Conservation (phyloP, 2,329 filamentous ascomycete species). For the Sclerotinia trifoliorum region DNA sequence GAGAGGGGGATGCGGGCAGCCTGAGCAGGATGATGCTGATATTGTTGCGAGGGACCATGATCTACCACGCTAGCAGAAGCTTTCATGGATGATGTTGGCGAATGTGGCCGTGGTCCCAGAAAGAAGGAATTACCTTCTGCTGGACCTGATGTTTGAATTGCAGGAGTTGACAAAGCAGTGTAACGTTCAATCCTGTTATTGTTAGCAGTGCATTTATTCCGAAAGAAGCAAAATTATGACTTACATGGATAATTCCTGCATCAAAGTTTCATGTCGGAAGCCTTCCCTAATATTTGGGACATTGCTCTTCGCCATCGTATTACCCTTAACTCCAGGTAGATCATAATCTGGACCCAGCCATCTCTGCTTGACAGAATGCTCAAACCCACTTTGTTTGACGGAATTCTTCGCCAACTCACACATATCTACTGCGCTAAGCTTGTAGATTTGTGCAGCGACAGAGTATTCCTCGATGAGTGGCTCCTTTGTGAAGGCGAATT, state of each 20-base stretch:
- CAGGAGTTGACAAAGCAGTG: constrained; percentile 31
- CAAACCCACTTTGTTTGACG: constrained; percentile 91
- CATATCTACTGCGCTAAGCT: constrained; percentile 96
- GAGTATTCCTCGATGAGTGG: constrained; percentile 97
- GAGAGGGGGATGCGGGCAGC: constrained; percentile 37
- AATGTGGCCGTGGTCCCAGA: constrained; percentile 32
- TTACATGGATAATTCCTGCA: constrained; percentile 83
- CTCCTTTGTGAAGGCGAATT: constrained; percentile 98
- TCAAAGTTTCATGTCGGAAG: constrained; percentile 81
- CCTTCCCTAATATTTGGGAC: constrained; percentile 90
- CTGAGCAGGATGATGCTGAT: constrained; percentile 39
- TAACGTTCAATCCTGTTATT: constrained; percentile 40
- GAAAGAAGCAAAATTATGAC: constrained; percentile 35
- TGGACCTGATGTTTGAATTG: constrained; percentile 26
- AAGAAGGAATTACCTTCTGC: constrained; percentile 35
- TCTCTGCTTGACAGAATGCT: constrained; percentile 81
- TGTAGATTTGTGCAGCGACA: constrained; percentile 97
- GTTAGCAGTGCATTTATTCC: constrained; percentile 22
- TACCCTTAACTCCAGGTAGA: constrained; percentile 76
- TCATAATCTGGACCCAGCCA: constrained; percentile 84
- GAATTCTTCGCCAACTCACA: constrained; percentile 96
- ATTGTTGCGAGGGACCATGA: constrained; percentile 27
- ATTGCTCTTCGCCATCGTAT: constrained; percentile 93
- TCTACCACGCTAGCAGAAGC: constrained; percentile 27
- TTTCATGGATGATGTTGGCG: constrained; percentile 41